Conservation (phyloP, 1,284 basidiomycete species). For the Puccinia coronata region DNA sequence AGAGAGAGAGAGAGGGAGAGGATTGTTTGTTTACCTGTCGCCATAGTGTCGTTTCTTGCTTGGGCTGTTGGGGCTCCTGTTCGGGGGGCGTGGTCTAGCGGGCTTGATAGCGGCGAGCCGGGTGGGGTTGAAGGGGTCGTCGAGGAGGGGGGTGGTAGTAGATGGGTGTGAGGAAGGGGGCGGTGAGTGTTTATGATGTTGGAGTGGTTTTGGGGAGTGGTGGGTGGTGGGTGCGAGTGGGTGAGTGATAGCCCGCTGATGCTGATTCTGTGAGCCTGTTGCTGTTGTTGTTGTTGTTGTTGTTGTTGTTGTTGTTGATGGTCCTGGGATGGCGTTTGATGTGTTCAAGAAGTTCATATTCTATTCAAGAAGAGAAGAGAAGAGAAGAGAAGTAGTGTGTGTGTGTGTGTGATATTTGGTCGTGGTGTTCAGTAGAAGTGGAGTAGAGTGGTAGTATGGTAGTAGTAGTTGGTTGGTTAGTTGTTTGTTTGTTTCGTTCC, state of each 20-base stretch:
- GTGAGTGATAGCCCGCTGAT: no score
- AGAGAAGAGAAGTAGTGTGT: no score
- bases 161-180: not conserved
- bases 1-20: not conserved
- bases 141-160: not conserved
- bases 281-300: not conserved
- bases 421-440: no score
- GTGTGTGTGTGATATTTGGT: no score
- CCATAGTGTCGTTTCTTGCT: constrained; percentile 48
- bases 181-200: no score
- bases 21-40: constrained; percentile 24
- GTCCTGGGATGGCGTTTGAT: not conserved
- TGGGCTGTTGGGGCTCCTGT: constrained; percentile 33
- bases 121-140: constrained; percentile 46
- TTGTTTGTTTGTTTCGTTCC: no score
- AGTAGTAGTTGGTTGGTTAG: no score
- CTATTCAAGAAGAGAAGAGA: not conserved
- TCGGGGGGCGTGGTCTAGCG: not conserved
- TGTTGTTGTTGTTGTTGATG: not conserved
- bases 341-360: not conserved
- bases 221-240: not conserved
- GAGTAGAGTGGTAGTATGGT: no score
- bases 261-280: no score
- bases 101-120: constrained; percentile 4
- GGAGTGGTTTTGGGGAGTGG: no score